Evolutionary conservation across 768 basidiomycete species (phyloP).

Genomic region (Auricularia sp.): DNA sequence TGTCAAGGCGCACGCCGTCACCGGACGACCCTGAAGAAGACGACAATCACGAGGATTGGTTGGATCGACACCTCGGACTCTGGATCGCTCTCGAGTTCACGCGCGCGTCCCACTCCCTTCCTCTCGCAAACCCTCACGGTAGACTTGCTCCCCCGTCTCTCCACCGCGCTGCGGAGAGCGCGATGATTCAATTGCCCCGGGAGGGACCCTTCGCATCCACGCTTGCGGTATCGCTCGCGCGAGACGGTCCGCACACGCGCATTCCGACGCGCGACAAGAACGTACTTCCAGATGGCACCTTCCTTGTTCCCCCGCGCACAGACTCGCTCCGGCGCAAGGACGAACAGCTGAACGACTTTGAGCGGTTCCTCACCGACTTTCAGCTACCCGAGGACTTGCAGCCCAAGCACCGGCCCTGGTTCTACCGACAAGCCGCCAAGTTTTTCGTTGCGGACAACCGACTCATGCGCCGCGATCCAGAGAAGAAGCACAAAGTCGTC

Average conservation of each 20-base stretch:
- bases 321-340: background rate
- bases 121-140: background rate
- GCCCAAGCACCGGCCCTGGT: background rate
- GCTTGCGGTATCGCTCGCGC: background rate
- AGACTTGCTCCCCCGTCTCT: background rate
- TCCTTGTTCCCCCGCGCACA: background rate
- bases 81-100: background rate
- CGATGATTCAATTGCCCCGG: background rate
- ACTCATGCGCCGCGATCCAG: background rate
- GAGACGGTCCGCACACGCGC: background rate
- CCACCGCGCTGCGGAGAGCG: background rate
- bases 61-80: background rate
- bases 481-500: background rate
- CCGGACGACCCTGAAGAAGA: background rate
- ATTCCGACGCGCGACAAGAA: background rate
- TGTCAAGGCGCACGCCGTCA: conserved; percentile 15
- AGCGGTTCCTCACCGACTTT: background rate
- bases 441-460: background rate
- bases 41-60: background rate
- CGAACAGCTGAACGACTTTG: background rate
- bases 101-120: background rate
- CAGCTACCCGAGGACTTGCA: background rate
- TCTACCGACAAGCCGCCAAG: background rate
- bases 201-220: background rate
- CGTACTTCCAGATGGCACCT: background rate